Evolutionary conservation across 1,284 basidiomycete genomes (phyloP).

Genomic region (Ustilago sp.): DNA sequence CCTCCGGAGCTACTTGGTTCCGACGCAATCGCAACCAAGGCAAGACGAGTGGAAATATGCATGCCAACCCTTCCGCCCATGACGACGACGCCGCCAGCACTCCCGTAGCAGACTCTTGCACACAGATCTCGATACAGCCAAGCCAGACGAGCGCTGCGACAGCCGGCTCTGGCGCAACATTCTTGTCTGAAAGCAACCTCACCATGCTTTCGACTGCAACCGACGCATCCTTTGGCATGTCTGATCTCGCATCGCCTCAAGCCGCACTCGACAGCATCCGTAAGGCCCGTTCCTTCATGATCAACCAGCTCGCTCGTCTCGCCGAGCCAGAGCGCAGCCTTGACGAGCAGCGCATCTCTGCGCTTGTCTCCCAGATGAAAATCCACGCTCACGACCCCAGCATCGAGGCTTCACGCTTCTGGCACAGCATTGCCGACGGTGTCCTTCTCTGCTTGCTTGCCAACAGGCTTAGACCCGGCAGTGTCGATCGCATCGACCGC

Average conservation of each 20-base stretch:
- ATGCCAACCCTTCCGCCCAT: constrained; percentile 1
- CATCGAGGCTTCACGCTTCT: constrained; percentile 47
- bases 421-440: constrained; percentile 54
- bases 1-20: constrained; percentile 25
- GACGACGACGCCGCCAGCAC: constrained; percentile 13
- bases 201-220: constrained; percentile 24
- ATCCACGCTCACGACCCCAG: constrained; percentile 26
- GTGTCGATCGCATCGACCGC: constrained; percentile 55
- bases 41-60: background rate
- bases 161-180: constrained; percentile 31
- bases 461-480: constrained; percentile 42
- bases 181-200: constrained; percentile 35
- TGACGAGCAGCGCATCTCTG: constrained; percentile 38
- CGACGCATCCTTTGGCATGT: constrained; percentile 46
- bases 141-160: constrained; percentile 45
- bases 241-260: constrained; percentile 36
- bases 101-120: constrained; percentile 12
- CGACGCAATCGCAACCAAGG: constrained; percentile 29
- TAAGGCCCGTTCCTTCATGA: constrained; percentile 51
- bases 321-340: constrained; percentile 19
- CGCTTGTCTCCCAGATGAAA: constrained; percentile 34
- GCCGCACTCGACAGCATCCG: constrained; percentile 52
- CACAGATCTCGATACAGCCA: constrained; percentile 21
- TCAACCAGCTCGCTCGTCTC: constrained; percentile 40
- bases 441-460: constrained; percentile 58